phyloP scores from a whole-genome alignment of 192 early-diverging fungal species.

The Chytriomyces sp. region DNA sequence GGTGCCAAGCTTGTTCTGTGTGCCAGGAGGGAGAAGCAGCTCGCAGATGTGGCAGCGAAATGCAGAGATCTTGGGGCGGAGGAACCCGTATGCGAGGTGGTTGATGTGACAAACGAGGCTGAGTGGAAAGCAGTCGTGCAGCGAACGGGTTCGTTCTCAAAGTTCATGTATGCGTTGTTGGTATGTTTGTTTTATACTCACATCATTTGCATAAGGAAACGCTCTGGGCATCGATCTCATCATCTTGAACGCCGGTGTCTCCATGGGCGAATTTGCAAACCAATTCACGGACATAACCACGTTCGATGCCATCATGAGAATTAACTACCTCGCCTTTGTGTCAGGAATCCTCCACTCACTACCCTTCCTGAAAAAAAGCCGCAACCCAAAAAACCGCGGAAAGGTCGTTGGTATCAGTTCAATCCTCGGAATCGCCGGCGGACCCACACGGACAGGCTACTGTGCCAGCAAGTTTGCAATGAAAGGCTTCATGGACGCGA shows the following conservation, averaged over 20 bases:
- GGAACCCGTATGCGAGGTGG: slow-evolving; percentile 23
- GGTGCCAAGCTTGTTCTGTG: slow-evolving; percentile 68
- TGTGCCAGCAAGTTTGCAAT: slow-evolving; percentile 80
- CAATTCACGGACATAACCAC: slow-evolving; percentile 42
- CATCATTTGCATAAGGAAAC: too few relatives aligned
- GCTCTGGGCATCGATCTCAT: slow-evolving; percentile 62
- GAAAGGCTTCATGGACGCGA: slow-evolving; percentile 77
- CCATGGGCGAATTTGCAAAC: slow-evolving; percentile 59
- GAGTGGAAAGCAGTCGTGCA: slow-evolving; percentile 49
- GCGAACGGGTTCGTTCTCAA: slow-evolving; percentile 35
- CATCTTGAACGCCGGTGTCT: slow-evolving; percentile 75
- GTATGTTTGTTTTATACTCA: too few relatives aligned
- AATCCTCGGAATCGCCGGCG: slow-evolving; percentile 70
- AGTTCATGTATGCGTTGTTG: too few relatives aligned
- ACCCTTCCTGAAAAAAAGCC: slow-evolving; percentile 40
- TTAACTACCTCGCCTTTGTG: slow-evolving; percentile 40
- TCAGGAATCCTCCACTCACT: slow-evolving; percentile 28
- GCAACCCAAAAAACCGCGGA: slow-evolving; percentile 28
- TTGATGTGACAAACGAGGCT: slow-evolving; percentile 59
- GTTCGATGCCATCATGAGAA: slow-evolving; percentile 29
- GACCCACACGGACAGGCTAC: slow-evolving; percentile 69
- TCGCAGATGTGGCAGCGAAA: slow-evolving; percentile 55
- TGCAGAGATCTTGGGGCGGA: slow-evolving; percentile 37
- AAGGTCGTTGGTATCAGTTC: slow-evolving; percentile 73
- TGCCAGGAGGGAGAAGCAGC: slow-evolving; percentile 61